These are phyloP conservation scores for Pseudovirgaria hyperparasitica DNA, from an alignment of 2,329 filamentous ascomycete genomes.

Conservation along the genomic window DNA sequence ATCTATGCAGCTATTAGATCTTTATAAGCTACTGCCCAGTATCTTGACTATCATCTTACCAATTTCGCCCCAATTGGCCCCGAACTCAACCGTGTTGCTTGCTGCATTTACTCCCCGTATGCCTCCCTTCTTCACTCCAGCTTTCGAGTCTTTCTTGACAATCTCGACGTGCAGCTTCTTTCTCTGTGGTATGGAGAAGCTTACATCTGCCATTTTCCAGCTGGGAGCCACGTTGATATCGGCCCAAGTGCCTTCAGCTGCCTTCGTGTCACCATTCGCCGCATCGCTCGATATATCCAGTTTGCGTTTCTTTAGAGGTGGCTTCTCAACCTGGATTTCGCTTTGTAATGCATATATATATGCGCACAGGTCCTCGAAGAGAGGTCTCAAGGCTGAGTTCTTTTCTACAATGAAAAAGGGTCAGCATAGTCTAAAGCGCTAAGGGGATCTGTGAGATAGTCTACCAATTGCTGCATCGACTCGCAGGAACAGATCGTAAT, in stretches of 20 bases:
- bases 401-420: conserved; percentile 11
- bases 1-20: conserved; percentile 19
- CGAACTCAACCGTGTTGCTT: conserved; percentile 41
- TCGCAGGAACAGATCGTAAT: neutral
- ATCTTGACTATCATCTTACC: conserved; percentile 17
- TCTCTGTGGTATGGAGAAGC: conserved; percentile 48
- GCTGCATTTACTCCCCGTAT: conserved; percentile 38
- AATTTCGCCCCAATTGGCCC: conserved; percentile 35
- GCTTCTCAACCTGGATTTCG: conserved; percentile 10
- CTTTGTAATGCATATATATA: conserved; percentile 17
- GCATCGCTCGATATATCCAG: conserved; percentile 16
- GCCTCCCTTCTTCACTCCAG: conserved; percentile 22
- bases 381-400: conserved; percentile 16
- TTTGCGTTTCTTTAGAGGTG: conserved; percentile 26
- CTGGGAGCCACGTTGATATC: conserved; percentile 15
- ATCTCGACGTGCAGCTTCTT: conserved; percentile 52
- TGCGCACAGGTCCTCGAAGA: conserved; percentile 24
- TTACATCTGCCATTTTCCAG: conserved; percentile 34
- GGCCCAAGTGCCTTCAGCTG: conserved; percentile 7
- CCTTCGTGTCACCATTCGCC: conserved; percentile 8
- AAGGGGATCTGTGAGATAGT: neutral
- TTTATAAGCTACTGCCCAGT: neutral
- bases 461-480: neutral
- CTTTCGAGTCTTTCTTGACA: conserved; percentile 24
- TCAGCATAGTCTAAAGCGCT: neutral